Conservation (phyloP, 805 yeast species). For the baker's yeast (Saccharomyces cerevisiae) region DNA sequence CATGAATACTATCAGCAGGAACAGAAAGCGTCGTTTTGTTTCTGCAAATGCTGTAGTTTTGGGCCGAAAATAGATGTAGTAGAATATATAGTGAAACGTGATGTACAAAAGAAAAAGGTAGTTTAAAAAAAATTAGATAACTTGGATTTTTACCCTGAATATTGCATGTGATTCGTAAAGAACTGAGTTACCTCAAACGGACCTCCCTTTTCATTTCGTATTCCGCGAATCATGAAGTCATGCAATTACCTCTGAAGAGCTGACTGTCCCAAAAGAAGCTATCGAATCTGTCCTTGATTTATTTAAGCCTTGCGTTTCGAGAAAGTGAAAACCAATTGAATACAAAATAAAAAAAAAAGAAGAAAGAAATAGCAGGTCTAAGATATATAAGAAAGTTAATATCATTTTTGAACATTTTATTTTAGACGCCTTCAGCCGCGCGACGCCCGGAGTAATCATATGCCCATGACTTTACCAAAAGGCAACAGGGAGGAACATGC, state of each 20-base stretch:
- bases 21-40: no score
- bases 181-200: neutral
- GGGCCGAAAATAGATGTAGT: no score
- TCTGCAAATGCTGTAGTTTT: no score
- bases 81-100: no score
- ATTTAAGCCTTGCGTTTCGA: neutral
- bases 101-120: no score
- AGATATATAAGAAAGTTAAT: neutral
- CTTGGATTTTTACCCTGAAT: no score
- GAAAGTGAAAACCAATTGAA: neutral
- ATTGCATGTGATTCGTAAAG: neutral
- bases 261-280: conserved; percentile 1
- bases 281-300: neutral
- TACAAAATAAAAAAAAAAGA: neutral
- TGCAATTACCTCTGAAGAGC: conserved; percentile 10
- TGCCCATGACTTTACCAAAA: neutral
- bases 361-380: no score
- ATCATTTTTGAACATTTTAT: neutral
- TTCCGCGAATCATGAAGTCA: neutral
- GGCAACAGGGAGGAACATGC: neutral
- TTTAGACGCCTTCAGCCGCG: neutral
- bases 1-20: no score
- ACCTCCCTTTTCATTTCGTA: neutral
- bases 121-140: no score
- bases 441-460: neutral